These are phyloP conservation scores for Alternaria rosae DNA, from an alignment of 2,329 filamentous ascomycete species.

Conservation along the genomic window DNA sequence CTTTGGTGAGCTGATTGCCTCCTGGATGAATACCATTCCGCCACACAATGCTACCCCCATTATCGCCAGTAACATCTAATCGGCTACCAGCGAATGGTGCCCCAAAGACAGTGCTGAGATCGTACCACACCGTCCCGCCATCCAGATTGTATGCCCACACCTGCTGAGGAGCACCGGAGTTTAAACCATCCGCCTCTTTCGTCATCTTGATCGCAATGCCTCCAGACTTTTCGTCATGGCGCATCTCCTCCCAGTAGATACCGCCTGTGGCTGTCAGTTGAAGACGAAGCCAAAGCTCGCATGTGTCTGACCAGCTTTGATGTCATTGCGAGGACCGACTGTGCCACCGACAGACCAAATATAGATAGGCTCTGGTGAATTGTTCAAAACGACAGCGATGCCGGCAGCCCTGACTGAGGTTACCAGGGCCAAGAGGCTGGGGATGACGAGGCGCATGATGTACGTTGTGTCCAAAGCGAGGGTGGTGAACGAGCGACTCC, in stretches of 20 bases:
- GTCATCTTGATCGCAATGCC: constrained; percentile 42
- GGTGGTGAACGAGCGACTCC: neutral
- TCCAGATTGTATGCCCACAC: constrained; percentile 37
- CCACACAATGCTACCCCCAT: constrained; percentile 33
- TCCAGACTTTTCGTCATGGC: constrained; percentile 25
- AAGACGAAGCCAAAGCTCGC: neutral
- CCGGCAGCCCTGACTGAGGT: constrained; percentile 31
- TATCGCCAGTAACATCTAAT: constrained; percentile 27
- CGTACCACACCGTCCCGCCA: constrained; percentile 33
- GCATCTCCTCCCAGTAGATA: constrained; percentile 28
- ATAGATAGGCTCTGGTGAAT: constrained; percentile 28
- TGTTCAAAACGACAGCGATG: constrained; percentile 36
- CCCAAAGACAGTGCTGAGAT: constrained; percentile 35
- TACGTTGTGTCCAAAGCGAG: neutral
- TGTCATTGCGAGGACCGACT: constrained; percentile 20
- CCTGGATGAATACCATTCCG: constrained; percentile 31
- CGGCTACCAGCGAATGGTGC: constrained; percentile 38
- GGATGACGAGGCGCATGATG: constrained; percentile 26
- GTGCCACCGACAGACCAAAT: constrained; percentile 34
- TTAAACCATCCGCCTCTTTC: constrained; percentile 27
- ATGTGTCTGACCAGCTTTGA: constrained; percentile 20
- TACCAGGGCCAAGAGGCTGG: constrained; percentile 19
- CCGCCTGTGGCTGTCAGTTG: constrained; percentile 17
- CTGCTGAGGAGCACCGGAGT: constrained; percentile 27
- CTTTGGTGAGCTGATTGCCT: constrained; percentile 31